Evolutionary conservation across 371 early-diverging fungal genomes (phyloP).

Genomic region (Mortierella sp.): DNA sequence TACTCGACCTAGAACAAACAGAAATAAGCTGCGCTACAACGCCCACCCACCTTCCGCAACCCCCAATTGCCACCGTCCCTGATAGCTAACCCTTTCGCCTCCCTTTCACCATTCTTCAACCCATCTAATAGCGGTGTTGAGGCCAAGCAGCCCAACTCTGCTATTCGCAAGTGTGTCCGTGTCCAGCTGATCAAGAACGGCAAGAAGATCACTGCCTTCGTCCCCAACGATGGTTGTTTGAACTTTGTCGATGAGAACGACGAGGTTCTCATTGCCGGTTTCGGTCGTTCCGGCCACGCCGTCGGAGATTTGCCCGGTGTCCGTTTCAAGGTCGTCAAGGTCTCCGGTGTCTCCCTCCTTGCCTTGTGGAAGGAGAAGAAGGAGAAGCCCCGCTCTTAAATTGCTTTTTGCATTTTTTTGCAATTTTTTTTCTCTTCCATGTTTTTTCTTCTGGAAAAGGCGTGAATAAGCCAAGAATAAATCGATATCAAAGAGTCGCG

Average conservation of each 20-base stretch:
- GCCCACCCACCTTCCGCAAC: background rate
- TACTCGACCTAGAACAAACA: background rate
- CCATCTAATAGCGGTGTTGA: constrained; percentile 94
- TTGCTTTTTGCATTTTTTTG: constrained; percentile 72
- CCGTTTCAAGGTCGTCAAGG: constrained; percentile 99
- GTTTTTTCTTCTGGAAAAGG: background rate
- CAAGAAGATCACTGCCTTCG: constrained; percentile 99
- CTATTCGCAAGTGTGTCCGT: constrained; percentile 99
- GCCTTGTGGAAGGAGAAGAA: constrained; percentile 99
- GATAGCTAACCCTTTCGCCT: background rate
- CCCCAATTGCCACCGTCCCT: background rate
- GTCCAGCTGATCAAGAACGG: constrained; percentile 99
- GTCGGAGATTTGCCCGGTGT: constrained; percentile 99
- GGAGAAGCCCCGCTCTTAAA: constrained; percentile 92
- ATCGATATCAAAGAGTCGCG: constrained; percentile 51
- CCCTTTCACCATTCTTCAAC: background rate
- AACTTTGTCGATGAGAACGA: constrained; percentile 98
- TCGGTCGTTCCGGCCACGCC: constrained; percentile 81
- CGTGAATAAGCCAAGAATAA: constrained; percentile 27
- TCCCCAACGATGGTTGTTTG: constrained; percentile 99
- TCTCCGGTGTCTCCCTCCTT: constrained; percentile 99
- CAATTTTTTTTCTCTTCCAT: constrained; percentile 17
- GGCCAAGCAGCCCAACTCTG: constrained; percentile 99
- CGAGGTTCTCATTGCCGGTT: constrained; percentile 92
- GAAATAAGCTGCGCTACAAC: background rate